Percentiles rank a stretch among this genome's conserved stretches.
Conservation (phyloP, 2,329 filamentous ascomycete genomes). For the Bipolaris bicolor region DNA sequence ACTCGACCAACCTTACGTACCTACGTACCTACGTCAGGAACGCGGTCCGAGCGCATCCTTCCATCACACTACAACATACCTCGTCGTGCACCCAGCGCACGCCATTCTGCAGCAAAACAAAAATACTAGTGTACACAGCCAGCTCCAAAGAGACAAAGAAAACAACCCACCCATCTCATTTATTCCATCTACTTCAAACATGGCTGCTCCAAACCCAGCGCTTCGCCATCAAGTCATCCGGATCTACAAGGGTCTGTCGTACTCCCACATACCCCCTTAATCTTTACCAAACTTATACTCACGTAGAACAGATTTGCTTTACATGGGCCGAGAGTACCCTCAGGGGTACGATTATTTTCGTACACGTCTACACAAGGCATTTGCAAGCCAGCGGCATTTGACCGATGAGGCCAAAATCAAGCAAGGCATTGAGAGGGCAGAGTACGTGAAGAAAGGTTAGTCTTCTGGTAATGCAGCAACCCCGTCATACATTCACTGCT, state of each 20-base stretch:
- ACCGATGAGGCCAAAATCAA: conserved; percentile 76
- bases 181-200: conserved; percentile 9
- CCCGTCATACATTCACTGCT: not conserved
- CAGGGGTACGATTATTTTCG: conserved; percentile 84
- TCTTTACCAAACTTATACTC: not conserved
- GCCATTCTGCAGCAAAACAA: not conserved
- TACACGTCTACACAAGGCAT: conserved; percentile 81
- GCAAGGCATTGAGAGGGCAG: conserved; percentile 75
- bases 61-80: too few species aligned
- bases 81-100: not conserved
- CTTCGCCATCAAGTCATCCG: conserved; percentile 80
- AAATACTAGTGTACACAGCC: not conserved
- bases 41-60: too few species aligned
- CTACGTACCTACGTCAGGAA: too few species aligned
- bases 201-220: conserved; percentile 55
- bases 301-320: conserved; percentile 71
- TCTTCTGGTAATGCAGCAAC: not conserved
- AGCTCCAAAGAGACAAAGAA: too few species aligned
- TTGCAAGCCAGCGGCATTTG: conserved; percentile 74
- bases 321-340: conserved; percentile 85
- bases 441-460: conserved; percentile 89
- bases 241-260: conserved; percentile 79
- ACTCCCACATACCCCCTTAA: not conserved
- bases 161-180: too few species aligned
- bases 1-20: too few species aligned